Conservation (phyloP, 2,329 filamentous ascomycete species). For the Nannizziopsis barbatae region DNA sequence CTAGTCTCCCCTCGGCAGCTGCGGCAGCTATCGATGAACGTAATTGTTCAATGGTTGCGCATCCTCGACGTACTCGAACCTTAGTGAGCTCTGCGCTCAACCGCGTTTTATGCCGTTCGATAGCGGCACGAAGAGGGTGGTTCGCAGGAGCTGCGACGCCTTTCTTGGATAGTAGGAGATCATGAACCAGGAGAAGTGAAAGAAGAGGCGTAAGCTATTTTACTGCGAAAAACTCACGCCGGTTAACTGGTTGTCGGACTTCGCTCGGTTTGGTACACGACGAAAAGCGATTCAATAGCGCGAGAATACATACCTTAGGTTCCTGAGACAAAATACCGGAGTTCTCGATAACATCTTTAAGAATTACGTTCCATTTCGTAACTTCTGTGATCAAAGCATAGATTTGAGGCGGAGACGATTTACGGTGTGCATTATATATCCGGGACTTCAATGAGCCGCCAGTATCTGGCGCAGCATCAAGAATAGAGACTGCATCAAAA, state of each 20-base stretch:
- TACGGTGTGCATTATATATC: constrained; percentile 63
- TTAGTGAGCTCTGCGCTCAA: constrained; percentile 74
- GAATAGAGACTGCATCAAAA: constrained; percentile 70
- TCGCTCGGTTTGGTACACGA: too few relatives aligned
- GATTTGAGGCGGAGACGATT: constrained; percentile 67
- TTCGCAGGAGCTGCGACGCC: constrained; percentile 70
- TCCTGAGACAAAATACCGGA: constrained; percentile 66
- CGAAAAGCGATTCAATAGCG: neutral
- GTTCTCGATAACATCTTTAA: constrained; percentile 82
- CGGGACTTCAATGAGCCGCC: constrained; percentile 78
- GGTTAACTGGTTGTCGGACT: constrained; percentile 2
- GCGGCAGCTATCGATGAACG: constrained; percentile 23
- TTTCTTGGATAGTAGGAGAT: constrained; percentile 67
- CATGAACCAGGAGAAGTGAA: constrained; percentile 72
- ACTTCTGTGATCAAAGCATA: constrained; percentile 81
- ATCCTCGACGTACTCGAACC: constrained; percentile 59
- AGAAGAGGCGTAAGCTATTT: constrained; percentile 66
- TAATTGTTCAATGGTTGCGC: constrained; percentile 56
- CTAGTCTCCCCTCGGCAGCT: constrained; percentile 31
- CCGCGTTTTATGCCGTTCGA: constrained; percentile 72
- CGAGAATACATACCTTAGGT: constrained; percentile 55
- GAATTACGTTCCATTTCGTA: constrained; percentile 75
- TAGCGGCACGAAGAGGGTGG: constrained; percentile 63
- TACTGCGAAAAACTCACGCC: neutral
- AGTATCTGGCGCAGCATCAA: constrained; percentile 45